Percentiles rank a stretch among this genome's conserved stretches.
phyloP scores from a whole-genome alignment of 768 basidiomycete genomes.

The Suillus luteus region DNA sequence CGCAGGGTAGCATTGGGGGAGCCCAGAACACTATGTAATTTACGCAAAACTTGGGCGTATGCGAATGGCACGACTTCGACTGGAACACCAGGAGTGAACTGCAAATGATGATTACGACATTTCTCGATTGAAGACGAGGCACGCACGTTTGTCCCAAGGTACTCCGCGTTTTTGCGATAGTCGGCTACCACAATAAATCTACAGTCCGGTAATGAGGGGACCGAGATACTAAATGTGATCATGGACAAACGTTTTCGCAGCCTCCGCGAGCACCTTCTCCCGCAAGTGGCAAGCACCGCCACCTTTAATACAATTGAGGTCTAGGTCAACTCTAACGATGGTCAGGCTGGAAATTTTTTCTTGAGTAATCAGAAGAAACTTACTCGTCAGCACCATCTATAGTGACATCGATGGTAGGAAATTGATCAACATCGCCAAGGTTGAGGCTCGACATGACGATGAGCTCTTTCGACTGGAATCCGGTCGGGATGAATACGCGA shows the following conservation, averaged over 20 bases:
- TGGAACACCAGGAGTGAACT: constrained; percentile 90
- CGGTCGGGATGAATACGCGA: constrained; percentile 89
- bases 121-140: constrained; percentile 1
- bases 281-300: constrained; percentile 96
- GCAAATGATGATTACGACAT: constrained; percentile 9
- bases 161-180: constrained; percentile 87
- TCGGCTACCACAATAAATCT: constrained; percentile 94
- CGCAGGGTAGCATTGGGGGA: constrained; percentile 77
- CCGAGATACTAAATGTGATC: constrained; percentile 2
- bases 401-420: constrained; percentile 90
- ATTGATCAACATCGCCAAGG: constrained; percentile 89
- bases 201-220: constrained; percentile 9
- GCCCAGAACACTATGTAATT: constrained; percentile 59
- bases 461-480: constrained; percentile 95
- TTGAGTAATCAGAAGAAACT: constrained; percentile 28
- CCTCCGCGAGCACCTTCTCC: constrained; percentile 97
- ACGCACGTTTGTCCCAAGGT: constrained; percentile 81
- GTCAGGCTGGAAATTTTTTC: not conserved
- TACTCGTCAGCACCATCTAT: constrained; percentile 98
- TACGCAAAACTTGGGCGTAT: constrained; percentile 83
- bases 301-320: constrained; percentile 94
- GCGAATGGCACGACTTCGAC: constrained; percentile 98
- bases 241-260: constrained; percentile 69
- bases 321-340: constrained; percentile 69
- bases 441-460: constrained; percentile 78